A percentile compares a stretch with the other conserved stretches of the same genome.
Evolutionary conservation across 345 rosid species (phyloP).

Genomic region (Cardamine resedifolia): DNA sequence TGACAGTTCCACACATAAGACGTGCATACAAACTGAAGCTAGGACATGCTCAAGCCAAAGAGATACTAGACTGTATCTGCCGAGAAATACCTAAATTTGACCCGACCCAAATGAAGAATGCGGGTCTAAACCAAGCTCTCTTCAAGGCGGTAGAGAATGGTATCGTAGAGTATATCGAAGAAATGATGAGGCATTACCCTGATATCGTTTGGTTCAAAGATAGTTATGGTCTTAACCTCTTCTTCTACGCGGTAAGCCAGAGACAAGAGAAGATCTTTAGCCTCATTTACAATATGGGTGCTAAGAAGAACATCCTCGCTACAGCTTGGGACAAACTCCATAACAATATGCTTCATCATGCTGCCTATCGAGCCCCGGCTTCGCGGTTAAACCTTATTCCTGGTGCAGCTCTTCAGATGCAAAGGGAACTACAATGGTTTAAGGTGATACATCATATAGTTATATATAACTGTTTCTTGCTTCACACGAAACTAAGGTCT

Average conservation of each 20-base stretch:
- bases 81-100: constrained; percentile 46
- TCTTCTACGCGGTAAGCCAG: constrained; percentile 53
- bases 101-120: constrained; percentile 33
- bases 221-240: constrained; percentile 45
- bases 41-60: constrained; percentile 52
- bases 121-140: constrained; percentile 44
- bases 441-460: constrained; percentile 49
- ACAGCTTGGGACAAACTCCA: constrained; percentile 43
- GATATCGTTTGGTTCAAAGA: constrained; percentile 58
- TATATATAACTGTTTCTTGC: constrained; percentile 20
- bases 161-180: constrained; percentile 56
- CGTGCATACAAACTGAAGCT: constrained; percentile 51
- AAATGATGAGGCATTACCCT: constrained; percentile 54
- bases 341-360: constrained; percentile 75
- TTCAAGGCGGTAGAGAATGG: constrained; percentile 64
- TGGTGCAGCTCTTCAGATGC: constrained; percentile 83
- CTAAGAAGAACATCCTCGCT: constrained; percentile 53
- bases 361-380: constrained; percentile 56
- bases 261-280: constrained; percentile 76
- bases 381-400: constrained; percentile 60
- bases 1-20: constrained; percentile 51
- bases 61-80: constrained; percentile 50
- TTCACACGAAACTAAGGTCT: not conserved
- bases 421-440: constrained; percentile 76
- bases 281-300: constrained; percentile 63